Evolutionary conservation across 306 rosid species (phyloP), one percentile per base, ranked within the genome.

Genomic region (Sphenostylis stenocarpa): DNA sequence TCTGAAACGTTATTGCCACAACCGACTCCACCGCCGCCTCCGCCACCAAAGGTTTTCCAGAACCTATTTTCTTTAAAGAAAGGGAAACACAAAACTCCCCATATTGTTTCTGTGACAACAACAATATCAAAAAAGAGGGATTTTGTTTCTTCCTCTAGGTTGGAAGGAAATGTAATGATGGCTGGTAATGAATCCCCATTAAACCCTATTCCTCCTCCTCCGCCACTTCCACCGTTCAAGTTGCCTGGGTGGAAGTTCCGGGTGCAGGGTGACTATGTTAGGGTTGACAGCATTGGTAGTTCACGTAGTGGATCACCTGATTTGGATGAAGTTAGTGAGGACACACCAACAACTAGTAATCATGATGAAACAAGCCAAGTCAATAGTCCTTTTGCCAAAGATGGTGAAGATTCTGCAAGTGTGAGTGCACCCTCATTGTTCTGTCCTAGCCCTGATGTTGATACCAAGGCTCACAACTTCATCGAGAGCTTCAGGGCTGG

Each of bases 361-460:
- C 71, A 71, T 49, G 77, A 76, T 6, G 80, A 23, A 31, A 15
- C n/a, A 72, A 78, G 78, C 24, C 49, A 39, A 17, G 26, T 14
- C 3, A 49, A 43, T 41, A 52, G 78, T 48, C 58, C 80, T 15
- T 64, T 13, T 36, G 78, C 55, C 7, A 6, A 39, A 33, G 58
- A 74, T 47, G 65, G 71, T n/a, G 87, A 77, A 72, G 85, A 80
- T 20, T 49, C 80, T 78, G 77, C 55, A 7, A 56, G 3, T 43
- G 55, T 15, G 33, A 43, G 21, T 67, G 55, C 72, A 41, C 36
- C 15, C 20, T 67, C 85, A 12, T 74, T 80, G 77, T 93, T 80
- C 83, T 93, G 96, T 80, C 85, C 86, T 12, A 94, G 97, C 80
- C 98, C 98, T 2, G 98, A 94, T 65, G 96, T 94, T 41, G 84